phyloP scores from a whole-genome alignment of 805 yeast genomes.

The Sporopachydermia lactativora region DNA sequence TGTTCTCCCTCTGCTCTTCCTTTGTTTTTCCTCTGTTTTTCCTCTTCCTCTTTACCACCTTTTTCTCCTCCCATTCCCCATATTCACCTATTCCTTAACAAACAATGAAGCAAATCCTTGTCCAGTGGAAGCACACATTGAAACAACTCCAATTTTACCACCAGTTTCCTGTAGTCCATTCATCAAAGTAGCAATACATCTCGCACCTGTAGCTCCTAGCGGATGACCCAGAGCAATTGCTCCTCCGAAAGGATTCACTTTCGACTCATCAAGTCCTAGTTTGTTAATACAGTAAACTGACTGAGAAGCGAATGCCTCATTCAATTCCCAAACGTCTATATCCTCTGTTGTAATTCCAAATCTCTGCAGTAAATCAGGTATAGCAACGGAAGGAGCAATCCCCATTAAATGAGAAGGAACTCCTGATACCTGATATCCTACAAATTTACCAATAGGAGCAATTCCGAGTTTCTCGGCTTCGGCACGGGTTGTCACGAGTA shows the following conservation, averaged over 20 bases:
- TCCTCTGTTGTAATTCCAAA: conserved; percentile 44
- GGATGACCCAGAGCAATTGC: conserved; percentile 93
- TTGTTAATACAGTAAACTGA: conserved; percentile 71
- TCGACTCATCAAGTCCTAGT: conserved; percentile 42
- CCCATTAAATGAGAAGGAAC: conserved; percentile 77
- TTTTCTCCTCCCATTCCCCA: not conserved
- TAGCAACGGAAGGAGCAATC: conserved; percentile 76
- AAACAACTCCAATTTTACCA: conserved; percentile 23
- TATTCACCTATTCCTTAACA: conserved; percentile 18
- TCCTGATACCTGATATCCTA: conserved; percentile 89
- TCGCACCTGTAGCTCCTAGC: conserved; percentile 50
- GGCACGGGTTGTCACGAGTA: conserved; percentile 57
- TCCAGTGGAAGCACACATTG: conserved; percentile 29
- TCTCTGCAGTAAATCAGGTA: conserved; percentile 77
- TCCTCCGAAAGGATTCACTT: conserved; percentile 82
- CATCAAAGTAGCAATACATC: conserved; percentile 23
- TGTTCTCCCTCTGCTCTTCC: too few species aligned
- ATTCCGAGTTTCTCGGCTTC: conserved; percentile 63
- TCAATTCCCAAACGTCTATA: conserved; percentile 71
- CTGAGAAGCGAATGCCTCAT: conserved; percentile 85
- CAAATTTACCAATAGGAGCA: conserved; percentile 64
- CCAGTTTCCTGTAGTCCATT: conserved; percentile 20
- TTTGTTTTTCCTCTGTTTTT: too few species aligned
- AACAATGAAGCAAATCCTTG: conserved; percentile 25
- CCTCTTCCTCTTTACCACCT: not conserved